Base-by-base conservation (phyloP, 202 grass and related monocot species). In the Musa balbisiana region DNA sequence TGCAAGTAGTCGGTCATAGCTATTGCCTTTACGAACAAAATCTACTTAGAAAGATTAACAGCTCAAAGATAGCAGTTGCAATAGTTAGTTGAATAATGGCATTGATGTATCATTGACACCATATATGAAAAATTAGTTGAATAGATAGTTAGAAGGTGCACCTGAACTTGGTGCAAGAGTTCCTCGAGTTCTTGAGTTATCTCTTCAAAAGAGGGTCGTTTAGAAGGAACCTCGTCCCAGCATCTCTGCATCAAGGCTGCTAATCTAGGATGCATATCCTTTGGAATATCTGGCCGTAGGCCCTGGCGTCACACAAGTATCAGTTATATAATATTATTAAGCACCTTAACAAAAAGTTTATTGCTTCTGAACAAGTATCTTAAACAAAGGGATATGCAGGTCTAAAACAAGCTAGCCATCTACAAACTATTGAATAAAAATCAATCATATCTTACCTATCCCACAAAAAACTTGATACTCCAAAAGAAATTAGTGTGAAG, bases 131-230 rank as follows among this genome's bases (percentile, higher is more conserved):
- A 5, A 25, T 22, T 23, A 50, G 2, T 13, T 12, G 17, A 49
- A 71, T n/a, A 22, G 12, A 2, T 60, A 73, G 11, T 49, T 8
- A 64, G 16, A 29, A 72, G 53, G 2, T 25, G 73, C 82, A 97
- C 90, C 90, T 86, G 83, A 78, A 85, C 68, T 15, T 69, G 76
- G 52, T 70, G 83, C 63, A 88, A 78, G 9, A 91, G 81, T 52
- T 82, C 86, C 87, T 91, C 88, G 70, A 93, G 80, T 89, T 91
- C 88, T 67, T 33, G 3, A 49, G 83, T 91, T 67, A 93, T 91
- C 49, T 91, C 87, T 0, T 85, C 78, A 85, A 98, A 98, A 69
- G 83, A 64, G 11, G 94, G 88, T 0, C 94, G 81, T 52, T 51
- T 52, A 59, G 74, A 26, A 68, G 94, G 86, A 84, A 83, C 83